phyloP scores from a whole-genome alignment of 805 yeast species.

The Komagataella populi region DNA sequence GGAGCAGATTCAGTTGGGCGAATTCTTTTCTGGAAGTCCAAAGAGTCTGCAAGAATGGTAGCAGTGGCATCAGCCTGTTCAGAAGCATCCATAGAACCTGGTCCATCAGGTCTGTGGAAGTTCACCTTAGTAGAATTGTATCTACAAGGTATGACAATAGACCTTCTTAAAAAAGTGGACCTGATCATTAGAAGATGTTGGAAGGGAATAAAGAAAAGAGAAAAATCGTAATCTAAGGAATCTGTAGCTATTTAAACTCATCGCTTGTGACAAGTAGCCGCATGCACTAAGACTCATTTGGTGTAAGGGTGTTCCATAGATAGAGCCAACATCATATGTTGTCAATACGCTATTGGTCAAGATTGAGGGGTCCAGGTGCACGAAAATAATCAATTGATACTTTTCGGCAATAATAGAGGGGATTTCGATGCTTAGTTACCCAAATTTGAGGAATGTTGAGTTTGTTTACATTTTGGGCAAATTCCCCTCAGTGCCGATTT shows the following conservation, averaged over 20 bases:
- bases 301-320: neutral
- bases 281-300: neutral
- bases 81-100: conserved; percentile 34
- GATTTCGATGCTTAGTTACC: neutral
- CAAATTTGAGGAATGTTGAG: neutral
- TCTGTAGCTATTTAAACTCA: neutral
- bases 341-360: neutral
- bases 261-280: neutral
- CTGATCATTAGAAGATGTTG: neutral
- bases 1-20: conserved; percentile 11
- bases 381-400: neutral
- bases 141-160: neutral
- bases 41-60: conserved; percentile 49
- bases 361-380: neutral
- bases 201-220: neutral
- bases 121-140: conserved; percentile 66
- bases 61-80: conserved; percentile 67
- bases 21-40: conserved; percentile 33
- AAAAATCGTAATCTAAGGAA: neutral
- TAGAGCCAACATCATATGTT: neutral
- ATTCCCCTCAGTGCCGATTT: neutral
- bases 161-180: neutral
- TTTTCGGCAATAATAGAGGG: neutral
- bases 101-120: conserved; percentile 10
- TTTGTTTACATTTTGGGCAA: neutral